These are phyloP conservation scores for Heritiera fomes DNA, from an alignment of 345 rosid species.

Conservation along the genomic window DNA sequence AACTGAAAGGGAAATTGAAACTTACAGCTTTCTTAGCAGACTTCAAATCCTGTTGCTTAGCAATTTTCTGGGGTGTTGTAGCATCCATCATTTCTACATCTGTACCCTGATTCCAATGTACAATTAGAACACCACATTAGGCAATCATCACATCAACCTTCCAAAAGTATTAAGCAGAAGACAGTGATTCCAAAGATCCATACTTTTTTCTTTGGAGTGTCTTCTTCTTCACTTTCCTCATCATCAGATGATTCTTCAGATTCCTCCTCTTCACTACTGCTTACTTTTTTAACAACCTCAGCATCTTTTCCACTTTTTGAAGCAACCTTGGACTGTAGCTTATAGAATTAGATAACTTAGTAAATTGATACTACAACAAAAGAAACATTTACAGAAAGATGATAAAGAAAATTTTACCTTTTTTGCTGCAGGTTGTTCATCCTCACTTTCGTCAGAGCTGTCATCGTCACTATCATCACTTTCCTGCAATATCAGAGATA, in stretches of 20 bases:
- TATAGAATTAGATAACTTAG: not conserved
- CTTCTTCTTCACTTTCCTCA: slow-evolving; percentile 57
- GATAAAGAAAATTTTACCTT: slow-evolving; percentile 34
- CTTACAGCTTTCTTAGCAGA: slow-evolving; percentile 47
- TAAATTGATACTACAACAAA: not conserved
- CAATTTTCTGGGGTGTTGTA: slow-evolving; percentile 28
- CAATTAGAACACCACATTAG: not conserved
- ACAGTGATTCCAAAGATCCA: not conserved
- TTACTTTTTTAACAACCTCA: slow-evolving; percentile 41
- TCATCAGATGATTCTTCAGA: slow-evolving; percentile 45
- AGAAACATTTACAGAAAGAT: not conserved
- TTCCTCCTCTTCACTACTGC: slow-evolving; percentile 54
- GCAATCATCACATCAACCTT: slow-evolving; percentile 5
- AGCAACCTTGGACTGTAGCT: slow-evolving; percentile 30
- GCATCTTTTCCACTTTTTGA: slow-evolving; percentile 26
- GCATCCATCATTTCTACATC: slow-evolving; percentile 73
- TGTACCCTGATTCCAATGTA: slow-evolving; percentile 34
- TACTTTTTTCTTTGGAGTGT: slow-evolving; percentile 55
- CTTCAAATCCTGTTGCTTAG: slow-evolving; percentile 33
- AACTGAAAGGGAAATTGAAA: not conserved
- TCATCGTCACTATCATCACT: slow-evolving; percentile 43
- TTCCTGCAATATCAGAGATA: slow-evolving; percentile 2
- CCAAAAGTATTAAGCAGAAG: not conserved
- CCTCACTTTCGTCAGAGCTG: slow-evolving; percentile 43
- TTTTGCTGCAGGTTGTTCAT: slow-evolving; percentile 47